Evolutionary conservation across 148 eudicot genomes (phyloP).

Genomic region (Oxyria digyna): DNA sequence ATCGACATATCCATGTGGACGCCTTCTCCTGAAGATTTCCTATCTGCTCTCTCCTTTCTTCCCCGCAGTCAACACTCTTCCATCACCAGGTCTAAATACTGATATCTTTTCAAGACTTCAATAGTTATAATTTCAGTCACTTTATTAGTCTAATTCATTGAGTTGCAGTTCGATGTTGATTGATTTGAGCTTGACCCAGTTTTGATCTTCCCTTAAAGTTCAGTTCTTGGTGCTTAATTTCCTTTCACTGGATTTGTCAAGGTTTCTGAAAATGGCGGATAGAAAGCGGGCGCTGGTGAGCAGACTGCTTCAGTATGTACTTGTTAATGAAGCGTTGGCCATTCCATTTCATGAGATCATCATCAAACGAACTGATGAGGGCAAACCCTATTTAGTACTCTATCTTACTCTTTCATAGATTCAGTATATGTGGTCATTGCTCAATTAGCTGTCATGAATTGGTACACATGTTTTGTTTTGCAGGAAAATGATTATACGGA

Average conservation of each 20-base stretch:
- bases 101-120: not conserved
- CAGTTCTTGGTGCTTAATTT: not conserved
- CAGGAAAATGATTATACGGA: conserved; percentile 32
- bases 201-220: not conserved
- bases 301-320: conserved; percentile 70
- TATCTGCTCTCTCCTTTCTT: conserved; percentile 39
- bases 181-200: not conserved
- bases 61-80: conserved; percentile 48
- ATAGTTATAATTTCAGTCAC: not conserved
- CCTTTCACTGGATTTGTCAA: conserved; percentile 8
- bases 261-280: conserved; percentile 63
- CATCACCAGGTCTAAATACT: conserved; percentile 43
- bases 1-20: conserved; percentile 68
- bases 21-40: conserved; percentile 37
- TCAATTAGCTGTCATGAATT: too few species aligned
- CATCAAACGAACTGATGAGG: conserved; percentile 55
- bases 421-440: too few species aligned
- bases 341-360: conserved; percentile 54
- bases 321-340: conserved; percentile 47
- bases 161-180: not conserved
- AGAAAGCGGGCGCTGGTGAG: conserved; percentile 72
- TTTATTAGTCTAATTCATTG: not conserved
- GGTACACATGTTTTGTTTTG: not conserved
- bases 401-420: not conserved
- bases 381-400: conserved; percentile 78